Evolutionary conservation across 1,284 basidiomycete genomes (phyloP), one percentile per base, ranked within the genome.

Genomic region (Naganishia albida): DNA sequence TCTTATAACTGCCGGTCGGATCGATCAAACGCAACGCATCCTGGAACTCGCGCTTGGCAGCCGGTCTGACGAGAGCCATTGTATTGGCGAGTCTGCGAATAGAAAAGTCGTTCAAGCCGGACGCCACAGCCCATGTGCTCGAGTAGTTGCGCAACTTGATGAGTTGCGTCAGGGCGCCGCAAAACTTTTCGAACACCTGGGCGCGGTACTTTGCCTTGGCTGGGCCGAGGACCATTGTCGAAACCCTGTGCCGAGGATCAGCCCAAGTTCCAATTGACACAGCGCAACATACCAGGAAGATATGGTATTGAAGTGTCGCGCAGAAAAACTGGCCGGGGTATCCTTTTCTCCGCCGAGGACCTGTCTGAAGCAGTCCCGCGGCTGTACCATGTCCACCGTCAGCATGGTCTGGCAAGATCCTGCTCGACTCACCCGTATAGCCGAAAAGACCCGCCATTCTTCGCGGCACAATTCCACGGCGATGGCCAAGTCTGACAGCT

Each of bases 91-190:
- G 70, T 15, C 79, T 74, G 57, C 74, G 73, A 25, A 80, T 68
- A 0, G 74, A 75, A n/a, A 76, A 74, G 59, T 79, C 77, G 15
- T 70, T 67, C 63, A 80, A 66, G 4, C 78, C 78, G 2, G 78
- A 73, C 12, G 78, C 74, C 46, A 79, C 68, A 13, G 78, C 77
- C 59, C 75, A 76, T 0, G 78, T 71, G 7, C 74, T 72, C 53
- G 78, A 76, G 68, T 80, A 80, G 67, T 80, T 79, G 70, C 77
- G 76, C 40, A 78, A 56, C n/a, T 72, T 72, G 16, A 78, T 78
- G 0, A 80, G 73, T 44, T 78, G 75, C 46, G 75, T 74, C 2
- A 74, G 70, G 28, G 80, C 73, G 28, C 69, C 60, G 46, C 77
- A 72, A 64, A 80, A 78, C 10, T 71, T 69, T 62, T 80, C 78